These are phyloP conservation scores for Pseudocercospora macadamiae DNA, from an alignment of 2,329 filamentous ascomycete genomes.

Conservation along the genomic window DNA sequence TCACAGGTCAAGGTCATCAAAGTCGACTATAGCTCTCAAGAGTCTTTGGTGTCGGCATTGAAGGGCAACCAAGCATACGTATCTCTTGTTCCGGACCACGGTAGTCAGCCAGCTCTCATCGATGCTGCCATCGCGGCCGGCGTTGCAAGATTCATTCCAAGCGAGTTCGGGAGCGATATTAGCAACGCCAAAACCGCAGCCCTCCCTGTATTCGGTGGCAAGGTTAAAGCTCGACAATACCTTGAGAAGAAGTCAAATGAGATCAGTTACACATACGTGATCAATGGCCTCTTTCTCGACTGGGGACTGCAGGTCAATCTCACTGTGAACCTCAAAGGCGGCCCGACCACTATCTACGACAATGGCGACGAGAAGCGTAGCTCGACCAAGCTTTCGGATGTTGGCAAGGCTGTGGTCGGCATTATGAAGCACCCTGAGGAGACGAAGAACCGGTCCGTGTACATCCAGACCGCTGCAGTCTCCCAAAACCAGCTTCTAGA, in stretches of 20 bases:
- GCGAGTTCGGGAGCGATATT: constrained; percentile 46
- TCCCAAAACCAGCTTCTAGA: constrained; percentile 44
- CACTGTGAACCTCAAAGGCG: constrained; percentile 32
- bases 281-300: constrained; percentile 43
- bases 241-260: constrained; percentile 33
- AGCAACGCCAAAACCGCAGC: constrained; percentile 34
- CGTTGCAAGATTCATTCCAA: constrained; percentile 44
- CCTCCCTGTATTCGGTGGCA: constrained; percentile 43
- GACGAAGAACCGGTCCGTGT: constrained; percentile 42
- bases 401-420: constrained; percentile 40
- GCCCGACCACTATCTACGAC: constrained; percentile 39
- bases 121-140: constrained; percentile 45
- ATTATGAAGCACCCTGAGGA: constrained; percentile 39
- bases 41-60: constrained; percentile 39
- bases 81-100: constrained; percentile 20
- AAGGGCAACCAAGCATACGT: constrained; percentile 42
- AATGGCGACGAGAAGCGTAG: constrained; percentile 40
- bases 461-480: constrained; percentile 40
- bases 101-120: constrained; percentile 38
- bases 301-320: constrained; percentile 39
- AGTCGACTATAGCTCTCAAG: constrained; percentile 53
- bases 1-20: constrained; percentile 42
- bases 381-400: constrained; percentile 35
- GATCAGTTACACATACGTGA: constrained; percentile 41
- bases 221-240: constrained; percentile 42